These are phyloP conservation scores for Ganoderma sinense DNA, from an alignment of 1,284 basidiomycete genomes.

Conservation along the genomic window DNA sequence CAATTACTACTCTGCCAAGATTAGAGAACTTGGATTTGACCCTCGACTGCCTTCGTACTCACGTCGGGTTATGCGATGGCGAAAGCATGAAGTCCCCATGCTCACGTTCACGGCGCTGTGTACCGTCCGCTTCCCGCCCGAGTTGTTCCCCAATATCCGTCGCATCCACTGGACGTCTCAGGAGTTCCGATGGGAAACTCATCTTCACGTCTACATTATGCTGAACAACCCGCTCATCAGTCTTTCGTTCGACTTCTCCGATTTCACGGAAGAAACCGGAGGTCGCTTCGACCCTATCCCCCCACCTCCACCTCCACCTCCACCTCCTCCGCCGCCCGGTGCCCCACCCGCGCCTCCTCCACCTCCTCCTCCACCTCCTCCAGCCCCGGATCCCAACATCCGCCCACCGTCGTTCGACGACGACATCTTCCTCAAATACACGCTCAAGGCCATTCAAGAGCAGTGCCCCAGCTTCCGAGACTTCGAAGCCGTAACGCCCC, in stretches of 20 bases:
- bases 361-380: not conserved
- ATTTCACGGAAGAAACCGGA: not conserved
- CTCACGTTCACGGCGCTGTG: slow-evolving; percentile 7
- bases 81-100: slow-evolving; percentile 10
- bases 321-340: not conserved
- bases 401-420: slow-evolving; percentile 9
- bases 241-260: slow-evolving; percentile 16
- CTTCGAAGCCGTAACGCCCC: slow-evolving; percentile 8
- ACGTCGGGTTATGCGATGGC: slow-evolving; percentile 4
- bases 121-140: slow-evolving; percentile 18
- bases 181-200: slow-evolving; percentile 6
- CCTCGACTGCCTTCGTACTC: slow-evolving; percentile 11
- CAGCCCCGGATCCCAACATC: not conserved
- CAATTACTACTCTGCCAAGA: slow-evolving; percentile 22
- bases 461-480: slow-evolving; percentile 18
- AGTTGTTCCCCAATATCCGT: slow-evolving; percentile 19
- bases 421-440: slow-evolving; percentile 15
- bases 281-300: slow-evolving; percentile 2
- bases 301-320: not conserved
- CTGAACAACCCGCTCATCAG: slow-evolving; percentile 18
- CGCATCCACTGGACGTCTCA: slow-evolving; percentile 21
- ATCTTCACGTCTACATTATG: slow-evolving; percentile 21
- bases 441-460: slow-evolving; percentile 17
- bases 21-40: slow-evolving; percentile 23
- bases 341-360: not conserved